Conservation (phyloP, 2,329 filamentous ascomycete genomes). For the Diaporthe citrichinensis region DNA sequence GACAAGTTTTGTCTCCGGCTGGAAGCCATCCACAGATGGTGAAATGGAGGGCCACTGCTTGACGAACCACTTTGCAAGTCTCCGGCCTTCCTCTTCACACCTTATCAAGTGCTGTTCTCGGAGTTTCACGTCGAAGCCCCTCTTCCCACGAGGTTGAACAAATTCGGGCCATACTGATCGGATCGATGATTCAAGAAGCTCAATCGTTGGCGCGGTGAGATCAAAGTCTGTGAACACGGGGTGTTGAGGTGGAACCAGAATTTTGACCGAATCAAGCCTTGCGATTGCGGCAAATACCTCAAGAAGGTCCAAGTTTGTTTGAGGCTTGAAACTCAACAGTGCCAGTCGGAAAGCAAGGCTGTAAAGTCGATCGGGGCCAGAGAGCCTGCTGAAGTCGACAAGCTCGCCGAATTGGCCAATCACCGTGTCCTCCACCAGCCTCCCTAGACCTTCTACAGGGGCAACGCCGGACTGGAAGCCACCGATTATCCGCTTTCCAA, state of each 20-base stretch:
- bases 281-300: conserved; percentile 6
- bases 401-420: conserved; percentile 31
- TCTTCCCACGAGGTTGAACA: background rate
- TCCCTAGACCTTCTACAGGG: background rate
- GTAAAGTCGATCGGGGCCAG: background rate
- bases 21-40: conserved; percentile 50
- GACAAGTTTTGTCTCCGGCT: conserved; percentile 49
- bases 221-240: conserved; percentile 32
- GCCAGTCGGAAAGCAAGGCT: conserved; percentile 24
- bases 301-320: background rate
- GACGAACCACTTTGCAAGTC: conserved; percentile 58
- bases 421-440: conserved; percentile 20
- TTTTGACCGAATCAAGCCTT: conserved; percentile 18
- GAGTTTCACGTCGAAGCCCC: rapidly evolving
- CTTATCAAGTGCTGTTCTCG: background rate
- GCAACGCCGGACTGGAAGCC: conserved; percentile 11
- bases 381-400: conserved; percentile 25
- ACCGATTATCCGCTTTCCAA: conserved; percentile 13
- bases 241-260: conserved; percentile 11
- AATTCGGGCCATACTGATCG: conserved; percentile 3
- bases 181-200: background rate
- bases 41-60: conserved; percentile 60
- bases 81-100: conserved; percentile 18
- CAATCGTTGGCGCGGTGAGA: background rate
- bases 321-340: conserved; percentile 18